Evolutionary conservation across 169 alveolate genomes (phyloP).

Genomic region (Plasmodium vinckei): DNA sequence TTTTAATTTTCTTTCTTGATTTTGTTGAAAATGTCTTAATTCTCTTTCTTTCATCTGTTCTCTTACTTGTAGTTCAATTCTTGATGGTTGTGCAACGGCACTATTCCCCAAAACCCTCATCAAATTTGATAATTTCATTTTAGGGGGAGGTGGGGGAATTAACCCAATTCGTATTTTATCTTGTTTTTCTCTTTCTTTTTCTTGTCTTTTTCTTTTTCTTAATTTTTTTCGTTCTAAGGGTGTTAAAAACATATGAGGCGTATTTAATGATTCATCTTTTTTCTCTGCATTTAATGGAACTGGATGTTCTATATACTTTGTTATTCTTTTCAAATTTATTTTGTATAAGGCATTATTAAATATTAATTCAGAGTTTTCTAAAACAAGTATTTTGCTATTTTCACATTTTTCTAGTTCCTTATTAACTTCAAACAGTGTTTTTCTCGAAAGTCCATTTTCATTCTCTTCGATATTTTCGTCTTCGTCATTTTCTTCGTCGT

Average conservation of each 20-base stretch:
- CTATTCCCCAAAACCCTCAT: slow-evolving; percentile 87
- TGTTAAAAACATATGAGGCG: slow-evolving; percentile 86
- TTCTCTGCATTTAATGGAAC: slow-evolving; percentile 85
- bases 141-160: slow-evolving; percentile 94
- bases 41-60: slow-evolving; percentile 91
- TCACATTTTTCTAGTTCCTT: slow-evolving; percentile 40
- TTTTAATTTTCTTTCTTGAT: slow-evolving; percentile 86
- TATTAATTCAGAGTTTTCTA: slow-evolving; percentile 52
- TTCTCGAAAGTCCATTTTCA: neutral
- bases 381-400: slow-evolving; percentile 37
- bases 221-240: slow-evolving; percentile 86
- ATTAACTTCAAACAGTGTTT: slow-evolving; percentile 2
- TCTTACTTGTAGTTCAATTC: slow-evolving; percentile 88
- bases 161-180: slow-evolving; percentile 91
- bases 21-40: slow-evolving; percentile 86
- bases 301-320: slow-evolving; percentile 90
- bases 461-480: neutral
- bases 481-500: neutral
- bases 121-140: slow-evolving; percentile 90
- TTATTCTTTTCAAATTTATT: slow-evolving; percentile 80
- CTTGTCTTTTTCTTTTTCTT: slow-evolving; percentile 90
- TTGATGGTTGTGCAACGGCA: slow-evolving; percentile 91
- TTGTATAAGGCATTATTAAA: slow-evolving; percentile 62
- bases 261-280: slow-evolving; percentile 50
- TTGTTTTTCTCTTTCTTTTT: slow-evolving; percentile 88